Evolutionary conservation across 192 early-diverging fungal species (phyloP).

Genomic region (Backusella parvicylindrica): DNA sequence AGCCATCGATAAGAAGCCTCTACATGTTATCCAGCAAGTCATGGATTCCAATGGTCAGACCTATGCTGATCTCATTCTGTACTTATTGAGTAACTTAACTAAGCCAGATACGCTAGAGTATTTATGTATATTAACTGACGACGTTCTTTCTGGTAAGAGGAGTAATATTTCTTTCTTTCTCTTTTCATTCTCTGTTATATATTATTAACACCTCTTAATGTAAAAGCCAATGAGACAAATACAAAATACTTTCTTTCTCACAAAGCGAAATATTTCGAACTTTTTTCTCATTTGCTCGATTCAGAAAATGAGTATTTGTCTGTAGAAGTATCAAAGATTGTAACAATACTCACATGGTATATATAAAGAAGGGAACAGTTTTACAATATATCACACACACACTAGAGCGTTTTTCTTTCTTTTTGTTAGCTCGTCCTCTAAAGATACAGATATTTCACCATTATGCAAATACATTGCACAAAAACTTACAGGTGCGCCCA

Average conservation of each 20-base stretch:
- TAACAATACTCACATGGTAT: slow-evolving; percentile 65
- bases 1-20: slow-evolving; percentile 47
- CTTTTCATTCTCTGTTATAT: no score
- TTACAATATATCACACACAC: no score
- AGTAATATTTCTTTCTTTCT: not conserved
- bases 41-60: slow-evolving; percentile 33
- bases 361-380: no score
- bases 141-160: slow-evolving; percentile 53
- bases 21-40: slow-evolving; percentile 36
- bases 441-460: not conserved
- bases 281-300: slow-evolving; percentile 55
- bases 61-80: slow-evolving; percentile 68
- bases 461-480: slow-evolving; percentile 33
- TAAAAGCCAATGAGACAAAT: slow-evolving; percentile 47
- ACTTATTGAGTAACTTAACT: slow-evolving; percentile 69
- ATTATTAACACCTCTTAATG: not conserved
- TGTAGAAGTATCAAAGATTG: slow-evolving; percentile 81
- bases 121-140: slow-evolving; percentile 81
- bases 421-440: not conserved
- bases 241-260: slow-evolving; percentile 37
- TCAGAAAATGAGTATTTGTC: slow-evolving; percentile 86
- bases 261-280: slow-evolving; percentile 36
- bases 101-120: slow-evolving; percentile 87
- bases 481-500: slow-evolving; percentile 49
- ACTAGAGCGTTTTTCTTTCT: no score